Conservation (phyloP, 75 land plant species). For the Sequoia sempervirens region DNA sequence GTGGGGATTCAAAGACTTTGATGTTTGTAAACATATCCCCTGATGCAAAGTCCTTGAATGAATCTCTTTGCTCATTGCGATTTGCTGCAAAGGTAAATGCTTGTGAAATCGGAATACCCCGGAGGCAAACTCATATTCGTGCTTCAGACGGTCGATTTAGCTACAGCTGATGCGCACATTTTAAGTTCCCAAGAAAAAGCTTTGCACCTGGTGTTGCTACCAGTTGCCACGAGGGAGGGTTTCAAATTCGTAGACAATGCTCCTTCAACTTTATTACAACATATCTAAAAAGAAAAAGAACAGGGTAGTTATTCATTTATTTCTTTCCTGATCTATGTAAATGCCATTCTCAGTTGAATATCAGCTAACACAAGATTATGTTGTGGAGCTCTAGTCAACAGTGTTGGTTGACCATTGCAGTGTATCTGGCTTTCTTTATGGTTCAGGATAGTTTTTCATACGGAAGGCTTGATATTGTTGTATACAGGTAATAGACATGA, state of each 20-base stretch:
- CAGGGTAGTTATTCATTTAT: not conserved
- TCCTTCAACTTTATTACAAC: not conserved
- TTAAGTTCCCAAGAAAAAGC: not conserved
- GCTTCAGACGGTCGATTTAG: conserved; percentile 38
- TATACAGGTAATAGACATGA: not conserved
- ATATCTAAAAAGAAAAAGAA: not conserved
- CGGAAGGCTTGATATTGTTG: conserved; percentile 7
- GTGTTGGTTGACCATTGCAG: conserved; percentile 1
- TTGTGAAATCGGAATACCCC: conserved; percentile 82
- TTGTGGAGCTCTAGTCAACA: not conserved
- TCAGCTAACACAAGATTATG: not conserved
- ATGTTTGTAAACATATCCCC: conserved; percentile 96
- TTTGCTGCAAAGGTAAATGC: conserved; percentile 90
- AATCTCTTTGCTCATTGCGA: conserved; percentile 77
- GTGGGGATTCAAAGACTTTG: conserved; percentile 93
- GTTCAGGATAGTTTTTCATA: not conserved
- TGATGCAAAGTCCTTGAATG: conserved; percentile 65
- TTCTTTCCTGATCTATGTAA: not conserved
- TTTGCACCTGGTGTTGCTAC: not conserved
- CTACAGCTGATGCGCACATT: conserved; percentile 27
- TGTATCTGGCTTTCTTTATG: not conserved
- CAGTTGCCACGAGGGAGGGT: not conserved
- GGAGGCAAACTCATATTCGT: conserved; percentile 62
- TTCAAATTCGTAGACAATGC: not conserved
- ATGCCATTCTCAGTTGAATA: conserved; percentile 1